phyloP scores from a whole-genome alignment of 331 rosid genomes.

The Cydonia oblonga region DNA sequence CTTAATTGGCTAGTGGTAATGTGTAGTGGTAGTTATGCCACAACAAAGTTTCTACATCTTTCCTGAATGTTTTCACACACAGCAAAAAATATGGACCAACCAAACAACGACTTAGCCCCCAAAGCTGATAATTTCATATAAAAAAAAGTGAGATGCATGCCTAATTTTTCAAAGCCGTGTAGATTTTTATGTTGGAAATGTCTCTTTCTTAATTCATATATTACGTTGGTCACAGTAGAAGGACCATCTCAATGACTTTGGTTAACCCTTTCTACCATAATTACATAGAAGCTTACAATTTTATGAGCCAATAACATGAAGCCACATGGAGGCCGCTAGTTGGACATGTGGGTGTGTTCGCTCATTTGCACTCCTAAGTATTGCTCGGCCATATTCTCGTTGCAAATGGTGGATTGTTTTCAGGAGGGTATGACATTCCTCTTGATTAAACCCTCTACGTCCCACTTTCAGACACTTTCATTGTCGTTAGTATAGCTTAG shows the following conservation, averaged over 20 bases:
- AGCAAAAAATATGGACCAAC: neutral
- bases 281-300: no score
- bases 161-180: neutral
- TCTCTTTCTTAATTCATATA: neutral
- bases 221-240: neutral
- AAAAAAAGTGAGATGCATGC: neutral
- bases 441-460: no score
- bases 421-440: no score
- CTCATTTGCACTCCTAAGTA: no score
- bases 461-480: no score
- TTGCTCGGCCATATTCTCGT: no score
- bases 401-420: no score
- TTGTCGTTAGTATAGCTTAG: no score
- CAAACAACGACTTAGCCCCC: neutral
- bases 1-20: neutral
- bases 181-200: neutral
- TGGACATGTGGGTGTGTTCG: no score
- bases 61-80: neutral
- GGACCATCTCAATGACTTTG: neutral
- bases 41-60: neutral
- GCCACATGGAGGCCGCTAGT: no score
- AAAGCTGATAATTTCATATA: neutral
- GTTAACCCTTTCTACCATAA: no score
- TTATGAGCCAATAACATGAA: no score
- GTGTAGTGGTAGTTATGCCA: neutral